Conservation (phyloP, 805 yeast genomes). For the Wickerhamomyces canadensis region DNA sequence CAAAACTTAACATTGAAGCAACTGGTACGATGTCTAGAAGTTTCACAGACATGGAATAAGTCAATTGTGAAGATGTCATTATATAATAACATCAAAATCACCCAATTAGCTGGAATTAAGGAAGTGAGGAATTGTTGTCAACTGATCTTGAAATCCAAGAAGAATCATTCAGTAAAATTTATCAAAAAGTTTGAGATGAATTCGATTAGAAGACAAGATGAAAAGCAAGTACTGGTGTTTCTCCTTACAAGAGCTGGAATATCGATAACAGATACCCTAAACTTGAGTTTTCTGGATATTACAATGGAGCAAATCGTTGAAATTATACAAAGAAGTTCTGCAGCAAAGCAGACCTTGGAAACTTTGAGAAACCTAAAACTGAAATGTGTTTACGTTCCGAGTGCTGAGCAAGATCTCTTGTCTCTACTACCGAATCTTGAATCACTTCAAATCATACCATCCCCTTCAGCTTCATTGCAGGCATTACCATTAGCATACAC, state of each 20-base stretch:
- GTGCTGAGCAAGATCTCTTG: slow-evolving; percentile 15
- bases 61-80: slow-evolving; percentile 10
- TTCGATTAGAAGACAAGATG: slow-evolving; percentile 18
- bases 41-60: slow-evolving; percentile 16
- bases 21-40: slow-evolving; percentile 5
- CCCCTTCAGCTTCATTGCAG: background rate
- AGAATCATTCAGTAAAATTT: slow-evolving; percentile 1
- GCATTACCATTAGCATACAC: slow-evolving; percentile 6
- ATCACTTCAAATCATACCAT: slow-evolving; percentile 9
- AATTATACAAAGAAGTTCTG: slow-evolving; percentile 1
- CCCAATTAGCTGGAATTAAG: slow-evolving; percentile 6
- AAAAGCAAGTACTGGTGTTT: slow-evolving; percentile 10
- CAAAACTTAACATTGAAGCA: slow-evolving; percentile 1
- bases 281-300: slow-evolving; percentile 11
- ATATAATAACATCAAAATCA: slow-evolving; percentile 11
- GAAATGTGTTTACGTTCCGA: slow-evolving; percentile 14
- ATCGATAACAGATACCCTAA: slow-evolving; percentile 7
- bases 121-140: slow-evolving; percentile 16
- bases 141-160: slow-evolving; percentile 9
- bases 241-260: slow-evolving; percentile 7
- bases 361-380: slow-evolving; percentile 9
- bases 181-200: slow-evolving; percentile 8
- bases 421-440: slow-evolving; percentile 12
- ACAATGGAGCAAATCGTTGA: slow-evolving; percentile 14
- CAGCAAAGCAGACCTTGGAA: background rate